Evolutionary conservation across 2,329 filamentous ascomycete species (phyloP), one percentile per base, ranked within the genome.

Genomic region (Talaromyces sp.): DNA sequence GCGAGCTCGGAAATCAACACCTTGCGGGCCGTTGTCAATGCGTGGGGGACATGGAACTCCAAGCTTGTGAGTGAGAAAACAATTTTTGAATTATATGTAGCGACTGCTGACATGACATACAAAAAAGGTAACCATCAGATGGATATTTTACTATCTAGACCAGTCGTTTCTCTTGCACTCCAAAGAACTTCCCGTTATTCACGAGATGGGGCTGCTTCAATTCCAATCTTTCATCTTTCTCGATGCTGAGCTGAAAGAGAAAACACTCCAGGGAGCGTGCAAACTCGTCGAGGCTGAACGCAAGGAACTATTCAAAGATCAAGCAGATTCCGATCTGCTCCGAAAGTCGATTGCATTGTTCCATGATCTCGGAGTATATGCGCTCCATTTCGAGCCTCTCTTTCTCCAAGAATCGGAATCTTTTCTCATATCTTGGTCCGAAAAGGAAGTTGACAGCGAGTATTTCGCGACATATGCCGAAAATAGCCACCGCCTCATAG

Each of bases 71-170:
- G 85, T 25, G 17, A 22, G 13, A 19, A 54, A 30, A 36, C n/a
- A 25, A 17, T 3, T 15, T 10, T 51, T 11, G 27, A 39, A 8
- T 57, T 30, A 17, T 32, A 44, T 33, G 8, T 15, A 22, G 9
- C 19, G 17, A 39, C n/a, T n/a, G 17, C 36, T 39, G 36, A 39
- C 36, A 39, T 39, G 36, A n/a, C 1, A 39, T 8, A 39, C n/a
- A 39, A 39, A 39, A 56, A 67, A 92, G 87, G 84, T 87, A 66
- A 87, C 88, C 15, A 85, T 99, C 58, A 86, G 92, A 55, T 93
- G 90, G 65, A 89, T 96, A 44, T 98, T 97, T 77, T 96, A 92
- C 78, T 99, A 93, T 71, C 84, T 99, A 66, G 93, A 99, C 73
- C 88, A 95, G 65, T 91, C 92, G 2, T 97, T 92, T 71, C 82